These are phyloP conservation scores for Fusarium newnesense DNA, from an alignment of 2,329 filamentous ascomycete genomes.

Conservation along the genomic window DNA sequence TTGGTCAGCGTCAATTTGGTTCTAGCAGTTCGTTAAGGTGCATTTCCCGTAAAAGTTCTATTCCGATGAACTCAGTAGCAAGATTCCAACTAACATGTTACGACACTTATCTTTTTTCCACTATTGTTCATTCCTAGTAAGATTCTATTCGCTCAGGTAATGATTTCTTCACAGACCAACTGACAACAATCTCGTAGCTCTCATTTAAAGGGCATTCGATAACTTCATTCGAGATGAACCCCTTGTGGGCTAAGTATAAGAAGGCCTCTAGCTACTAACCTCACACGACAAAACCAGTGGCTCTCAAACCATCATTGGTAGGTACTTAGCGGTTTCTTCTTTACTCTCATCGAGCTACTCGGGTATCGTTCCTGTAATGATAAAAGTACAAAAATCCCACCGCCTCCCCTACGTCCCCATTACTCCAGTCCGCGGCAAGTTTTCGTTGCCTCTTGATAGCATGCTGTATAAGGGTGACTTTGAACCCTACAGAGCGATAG, in stretches of 20 bases:
- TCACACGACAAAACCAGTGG: background rate
- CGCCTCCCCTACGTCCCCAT: constrained; percentile 10
- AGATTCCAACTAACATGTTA: background rate
- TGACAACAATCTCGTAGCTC: background rate
- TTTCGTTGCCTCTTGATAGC: constrained; percentile 15
- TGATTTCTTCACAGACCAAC: background rate
- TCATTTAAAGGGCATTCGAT: background rate
- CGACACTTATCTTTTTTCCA: background rate
- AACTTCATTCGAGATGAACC: background rate
- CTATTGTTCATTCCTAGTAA: background rate
- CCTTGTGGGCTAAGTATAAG: constrained; percentile 7
- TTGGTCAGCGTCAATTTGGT: background rate
- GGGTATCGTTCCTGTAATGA: constrained; percentile 46
- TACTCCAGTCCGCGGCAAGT: background rate
- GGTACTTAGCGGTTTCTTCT: constrained; percentile 32
- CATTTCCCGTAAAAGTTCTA: background rate
- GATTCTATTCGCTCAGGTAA: background rate
- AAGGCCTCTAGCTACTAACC: background rate
- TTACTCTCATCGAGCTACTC: constrained; percentile 31
- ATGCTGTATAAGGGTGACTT: constrained; percentile 12
- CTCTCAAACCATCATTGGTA: constrained; percentile 17
- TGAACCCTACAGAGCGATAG: constrained; percentile 24
- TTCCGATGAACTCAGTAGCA: background rate
- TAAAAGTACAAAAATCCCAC: constrained; percentile 42
- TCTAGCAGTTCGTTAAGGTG: background rate